phyloP scores from a whole-genome alignment of 2,329 filamentous ascomycete genomes.

The Fusarium multiceps region DNA sequence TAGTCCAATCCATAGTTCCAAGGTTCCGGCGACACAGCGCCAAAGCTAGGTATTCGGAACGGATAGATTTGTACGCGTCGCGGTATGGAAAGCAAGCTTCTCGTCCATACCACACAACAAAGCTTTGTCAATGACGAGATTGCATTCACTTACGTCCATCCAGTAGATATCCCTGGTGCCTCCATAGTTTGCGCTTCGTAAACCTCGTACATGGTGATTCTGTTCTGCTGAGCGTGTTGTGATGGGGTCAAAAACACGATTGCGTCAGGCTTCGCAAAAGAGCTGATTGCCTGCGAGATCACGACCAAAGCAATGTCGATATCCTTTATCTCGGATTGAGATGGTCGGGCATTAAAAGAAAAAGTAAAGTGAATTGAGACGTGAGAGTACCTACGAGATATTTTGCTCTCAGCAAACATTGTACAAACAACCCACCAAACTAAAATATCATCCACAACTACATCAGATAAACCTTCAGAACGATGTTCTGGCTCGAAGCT shows the following conservation, averaged over 20 bases:
- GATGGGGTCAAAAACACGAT: no score
- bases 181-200: not conserved
- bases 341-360: fast-evolving
- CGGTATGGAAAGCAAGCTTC: not conserved
- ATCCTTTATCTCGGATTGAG: no score
- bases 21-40: no score
- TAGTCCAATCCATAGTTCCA: not conserved
- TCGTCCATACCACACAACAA: not conserved
- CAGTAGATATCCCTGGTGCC: not conserved
- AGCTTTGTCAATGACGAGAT: not conserved
- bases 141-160: not conserved
- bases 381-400: fast-evolving
- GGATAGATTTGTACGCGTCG: not conserved
- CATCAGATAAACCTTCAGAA: fast-evolving
- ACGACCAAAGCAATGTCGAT: no score
- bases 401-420: fast-evolving
- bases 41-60: no score
- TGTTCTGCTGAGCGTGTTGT: not conserved
- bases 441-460: no score
- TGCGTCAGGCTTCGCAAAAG: no score
- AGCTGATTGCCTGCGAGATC: no score
- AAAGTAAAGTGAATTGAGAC: no score
- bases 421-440: no score
- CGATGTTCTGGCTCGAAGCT: fast-evolving
- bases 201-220: not conserved